Conservation (phyloP, 2,329 filamentous ascomycete species). For the Colletotrichum incanum region DNA sequence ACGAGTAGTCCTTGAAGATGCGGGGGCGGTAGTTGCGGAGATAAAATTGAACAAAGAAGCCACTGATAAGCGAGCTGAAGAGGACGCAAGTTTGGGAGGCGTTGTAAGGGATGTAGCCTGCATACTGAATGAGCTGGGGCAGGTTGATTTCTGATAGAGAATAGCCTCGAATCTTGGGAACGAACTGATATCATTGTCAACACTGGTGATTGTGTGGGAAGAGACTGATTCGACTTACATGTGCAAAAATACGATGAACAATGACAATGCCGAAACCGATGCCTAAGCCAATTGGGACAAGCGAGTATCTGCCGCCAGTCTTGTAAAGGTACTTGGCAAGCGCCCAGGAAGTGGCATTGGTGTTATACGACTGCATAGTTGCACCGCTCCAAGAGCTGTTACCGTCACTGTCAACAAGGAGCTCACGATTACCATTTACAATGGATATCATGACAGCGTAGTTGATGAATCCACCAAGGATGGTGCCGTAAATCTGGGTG, state of each 20-base stretch:
- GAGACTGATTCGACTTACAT: constrained; percentile 51
- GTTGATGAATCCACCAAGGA: constrained; percentile 68
- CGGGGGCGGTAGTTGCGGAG: constrained; percentile 67
- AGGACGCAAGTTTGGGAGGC: constrained; percentile 70
- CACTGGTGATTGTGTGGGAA: background rate
- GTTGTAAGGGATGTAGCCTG: constrained; percentile 70
- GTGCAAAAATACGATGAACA: constrained; percentile 59
- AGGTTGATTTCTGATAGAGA: constrained; percentile 63
- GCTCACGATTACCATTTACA: constrained; percentile 62
- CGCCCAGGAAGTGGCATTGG: constrained; percentile 64
- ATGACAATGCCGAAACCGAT: constrained; percentile 63
- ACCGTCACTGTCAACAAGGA: constrained; percentile 63
- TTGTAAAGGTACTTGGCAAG: constrained; percentile 69
- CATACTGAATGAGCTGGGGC: constrained; percentile 69
- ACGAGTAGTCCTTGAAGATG: constrained; percentile 69
- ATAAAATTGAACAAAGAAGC: constrained; percentile 67
- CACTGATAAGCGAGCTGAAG: constrained; percentile 60
- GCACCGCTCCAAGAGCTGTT: constrained; percentile 69
- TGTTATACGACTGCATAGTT: constrained; percentile 64
- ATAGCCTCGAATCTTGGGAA: constrained; percentile 62
- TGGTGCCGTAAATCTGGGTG: constrained; percentile 70
- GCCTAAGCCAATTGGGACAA: constrained; percentile 66
- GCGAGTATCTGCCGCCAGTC: constrained; percentile 57
- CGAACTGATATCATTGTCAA: constrained; percentile 53
- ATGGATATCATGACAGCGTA: constrained; percentile 71